Evolutionary conservation across 768 basidiomycete species (phyloP), one percentile per base, ranked within the genome.

Genomic region (Lactifluus hygrophoroides): DNA sequence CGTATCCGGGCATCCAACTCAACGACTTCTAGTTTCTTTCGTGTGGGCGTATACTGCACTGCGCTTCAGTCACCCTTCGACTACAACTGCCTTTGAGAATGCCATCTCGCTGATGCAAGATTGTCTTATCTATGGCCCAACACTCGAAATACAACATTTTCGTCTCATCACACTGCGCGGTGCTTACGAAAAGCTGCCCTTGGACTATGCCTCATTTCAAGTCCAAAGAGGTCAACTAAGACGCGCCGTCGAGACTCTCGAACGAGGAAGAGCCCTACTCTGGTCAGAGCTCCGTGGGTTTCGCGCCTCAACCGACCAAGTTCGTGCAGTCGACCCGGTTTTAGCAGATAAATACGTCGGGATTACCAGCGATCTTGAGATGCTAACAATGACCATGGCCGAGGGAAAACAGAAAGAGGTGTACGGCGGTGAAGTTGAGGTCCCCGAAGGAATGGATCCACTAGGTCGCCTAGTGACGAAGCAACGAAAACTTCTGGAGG

Each of bases 251-350:
- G 43, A 51, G 27, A 46, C 35, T 35, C 50, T 57, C 16, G 50
- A 57, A 7, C 32, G 19, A 30, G 50, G 56, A 19, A 51, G 56
- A 28, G 40, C 30, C 5, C n/a, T 57, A 5, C 19, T 57, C 17
- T 57, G 42, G 48, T 57, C 48, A 1, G 55, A 56, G 25, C n/a
- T 56, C 40, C 48, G 55, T 16, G 56, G 43, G 6, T 19, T 57
- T 7, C 56, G 32, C 1, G 45, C 49, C 1, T 51, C 56, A 2
- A 14, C 25, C 11, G 30, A 56, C 13, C 37, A 28, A n/a, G 21
- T 56, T 42, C 16, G 1, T 8, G 17, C 6, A 2, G 43, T 17
- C 14, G 13, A 51, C n/a, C 7, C 43, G 1, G 0, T n/a, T 7
- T 45, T 45, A 5, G 56, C 56, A 4, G 43, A 17, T 3, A 21